Conservation (phyloP, 768 basidiomycete genomes). For the Krasilnikovozyma curviuscula region DNA sequence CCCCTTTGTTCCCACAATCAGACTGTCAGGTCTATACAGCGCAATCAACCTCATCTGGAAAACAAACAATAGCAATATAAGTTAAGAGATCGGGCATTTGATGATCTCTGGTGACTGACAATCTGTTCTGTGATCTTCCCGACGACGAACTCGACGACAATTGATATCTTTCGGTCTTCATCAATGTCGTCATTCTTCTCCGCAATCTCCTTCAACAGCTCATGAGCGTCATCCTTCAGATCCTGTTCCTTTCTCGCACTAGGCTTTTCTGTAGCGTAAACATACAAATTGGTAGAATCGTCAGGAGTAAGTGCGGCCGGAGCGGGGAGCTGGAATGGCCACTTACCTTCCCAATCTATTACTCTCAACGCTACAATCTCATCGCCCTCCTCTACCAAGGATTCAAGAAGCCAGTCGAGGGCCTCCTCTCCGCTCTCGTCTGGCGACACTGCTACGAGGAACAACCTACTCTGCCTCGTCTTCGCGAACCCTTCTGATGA, state of each 20-base stretch:
- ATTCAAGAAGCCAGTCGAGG: constrained; percentile 77
- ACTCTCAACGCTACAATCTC: constrained; percentile 84
- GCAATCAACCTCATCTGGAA: constrained; percentile 58
- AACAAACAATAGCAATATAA: no score
- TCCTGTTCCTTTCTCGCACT: constrained; percentile 19
- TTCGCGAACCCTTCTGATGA: constrained; percentile 58
- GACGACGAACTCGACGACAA: constrained; percentile 85
- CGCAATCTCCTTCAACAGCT: constrained; percentile 60
- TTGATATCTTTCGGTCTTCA: constrained; percentile 51
- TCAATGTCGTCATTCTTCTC: constrained; percentile 61
- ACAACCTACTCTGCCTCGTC: constrained; percentile 59
- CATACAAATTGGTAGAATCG: background rate
- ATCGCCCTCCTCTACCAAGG: constrained; percentile 54
- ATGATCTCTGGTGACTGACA: no score
- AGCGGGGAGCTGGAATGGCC: background rate
- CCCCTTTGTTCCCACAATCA: constrained; percentile 87
- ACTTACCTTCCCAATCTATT: constrained; percentile 67
- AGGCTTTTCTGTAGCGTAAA: background rate
- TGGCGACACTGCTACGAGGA: constrained; percentile 67
- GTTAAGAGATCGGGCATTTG: no score
- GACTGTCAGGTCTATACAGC: constrained; percentile 44
- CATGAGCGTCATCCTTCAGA: constrained; percentile 61
- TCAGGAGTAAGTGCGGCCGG: background rate
- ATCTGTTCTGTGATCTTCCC: constrained; percentile 76
- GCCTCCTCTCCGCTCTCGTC: constrained; percentile 80